These are phyloP conservation scores for Phytopythium oedochilum DNA, from an alignment of 352 stramenopile species.

Conservation along the genomic window DNA sequence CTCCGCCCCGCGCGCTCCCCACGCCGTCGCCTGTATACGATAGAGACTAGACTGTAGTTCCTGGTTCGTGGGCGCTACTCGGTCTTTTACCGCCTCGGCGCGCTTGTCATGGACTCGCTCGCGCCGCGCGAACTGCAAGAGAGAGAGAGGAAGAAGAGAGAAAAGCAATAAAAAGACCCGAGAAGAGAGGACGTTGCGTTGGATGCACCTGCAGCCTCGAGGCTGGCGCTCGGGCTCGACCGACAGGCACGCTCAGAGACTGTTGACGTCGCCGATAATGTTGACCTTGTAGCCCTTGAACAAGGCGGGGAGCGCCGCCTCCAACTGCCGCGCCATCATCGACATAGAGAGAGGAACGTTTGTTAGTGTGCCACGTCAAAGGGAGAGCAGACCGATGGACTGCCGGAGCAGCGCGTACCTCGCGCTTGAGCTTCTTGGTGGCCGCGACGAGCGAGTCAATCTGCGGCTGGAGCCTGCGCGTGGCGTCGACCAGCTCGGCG, in stretches of 20 bases:
- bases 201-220: no score
- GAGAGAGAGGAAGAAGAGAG: constrained; percentile 1
- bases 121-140: constrained; percentile 1
- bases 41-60: constrained; percentile 87
- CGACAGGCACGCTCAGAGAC: not conserved
- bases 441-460: constrained; percentile 37
- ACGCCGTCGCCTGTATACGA: constrained; percentile 14
- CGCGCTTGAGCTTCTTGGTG: constrained; percentile 70
- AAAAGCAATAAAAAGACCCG: constrained; percentile 1
- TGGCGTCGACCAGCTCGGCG: constrained; percentile 55
- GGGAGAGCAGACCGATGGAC: no score
- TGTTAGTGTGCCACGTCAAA: no score
- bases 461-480: constrained; percentile 44
- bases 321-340: constrained; percentile 27
- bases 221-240: not conserved
- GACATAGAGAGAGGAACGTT: not conserved
- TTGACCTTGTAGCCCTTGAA: constrained; percentile 82
- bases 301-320: constrained; percentile 45
- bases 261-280: constrained; percentile 52
- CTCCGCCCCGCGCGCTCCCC: not conserved
- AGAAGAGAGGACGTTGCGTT: constrained; percentile 6
- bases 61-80: constrained; percentile 80
- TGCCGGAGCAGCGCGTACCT: constrained; percentile 21
- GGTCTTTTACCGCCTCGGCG: constrained; percentile 15
- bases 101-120: not conserved